These are phyloP conservation scores for Alternaria brassicicola DNA, from an alignment of 2,329 filamentous ascomycete species.

Conservation along the genomic window DNA sequence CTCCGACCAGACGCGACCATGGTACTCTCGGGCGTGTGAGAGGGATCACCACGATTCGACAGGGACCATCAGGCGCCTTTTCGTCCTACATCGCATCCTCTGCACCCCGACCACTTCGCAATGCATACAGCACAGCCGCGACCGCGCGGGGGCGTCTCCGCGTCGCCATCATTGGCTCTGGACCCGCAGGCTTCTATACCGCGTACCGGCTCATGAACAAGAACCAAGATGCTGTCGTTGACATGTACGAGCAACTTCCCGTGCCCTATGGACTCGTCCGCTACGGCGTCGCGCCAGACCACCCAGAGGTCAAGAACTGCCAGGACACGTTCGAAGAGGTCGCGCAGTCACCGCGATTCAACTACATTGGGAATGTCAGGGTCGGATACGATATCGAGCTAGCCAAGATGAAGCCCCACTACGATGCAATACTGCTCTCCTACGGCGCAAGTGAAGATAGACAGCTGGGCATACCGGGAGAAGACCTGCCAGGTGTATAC, in stretches of 20 bases:
- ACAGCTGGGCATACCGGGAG: slow-evolving; percentile 78
- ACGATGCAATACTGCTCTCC: slow-evolving; percentile 89
- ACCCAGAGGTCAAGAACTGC: slow-evolving; percentile 99
- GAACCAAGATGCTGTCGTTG: slow-evolving; percentile 73
- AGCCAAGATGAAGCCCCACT: slow-evolving; percentile 73
- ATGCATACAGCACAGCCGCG: slow-evolving; percentile 36
- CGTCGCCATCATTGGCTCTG: slow-evolving; percentile 88
- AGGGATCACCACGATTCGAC: slow-evolving; percentile 8
- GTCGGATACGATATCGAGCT: slow-evolving; percentile 76
- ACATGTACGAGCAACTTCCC: slow-evolving; percentile 96
- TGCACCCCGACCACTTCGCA: not conserved
- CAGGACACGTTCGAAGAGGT: slow-evolving; percentile 92
- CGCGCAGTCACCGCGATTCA: slow-evolving; percentile 80
- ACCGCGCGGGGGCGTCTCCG: slow-evolving; percentile 63
- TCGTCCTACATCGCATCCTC: not conserved
- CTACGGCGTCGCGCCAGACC: slow-evolving; percentile 96
- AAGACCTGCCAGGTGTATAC: slow-evolving; percentile 77
- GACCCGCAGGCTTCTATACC: slow-evolving; percentile 95
- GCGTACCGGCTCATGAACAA: slow-evolving; percentile 83
- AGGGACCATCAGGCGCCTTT: slow-evolving; percentile 13
- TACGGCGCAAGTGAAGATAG: slow-evolving; percentile 90
- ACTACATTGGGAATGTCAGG: slow-evolving; percentile 87
- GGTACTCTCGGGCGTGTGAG: slow-evolving; percentile 1
- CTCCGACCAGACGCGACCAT: not conserved
- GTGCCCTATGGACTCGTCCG: slow-evolving; percentile 92